Evolutionary conservation across 805 yeast genomes (phyloP).

Genomic region (Ogataea paradorogensis): DNA sequence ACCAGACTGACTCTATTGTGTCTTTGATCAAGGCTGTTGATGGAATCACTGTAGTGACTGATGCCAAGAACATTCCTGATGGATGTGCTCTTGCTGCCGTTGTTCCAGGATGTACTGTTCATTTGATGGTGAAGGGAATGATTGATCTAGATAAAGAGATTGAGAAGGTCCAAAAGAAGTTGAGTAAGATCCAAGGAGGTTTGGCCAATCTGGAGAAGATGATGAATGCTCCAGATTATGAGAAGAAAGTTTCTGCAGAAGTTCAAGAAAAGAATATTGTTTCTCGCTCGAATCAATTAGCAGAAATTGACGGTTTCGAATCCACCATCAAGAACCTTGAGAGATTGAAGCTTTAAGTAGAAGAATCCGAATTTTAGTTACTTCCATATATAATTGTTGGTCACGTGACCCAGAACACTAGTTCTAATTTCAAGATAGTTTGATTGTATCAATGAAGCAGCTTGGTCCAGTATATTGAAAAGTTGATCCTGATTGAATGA

Average conservation of each 20-base stretch:
- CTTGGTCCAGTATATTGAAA: slow-evolving; percentile 48
- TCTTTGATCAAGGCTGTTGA: slow-evolving; percentile 90
- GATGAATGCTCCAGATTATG: slow-evolving; percentile 70
- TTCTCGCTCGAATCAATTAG: slow-evolving; percentile 65
- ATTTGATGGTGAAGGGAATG: slow-evolving; percentile 89
- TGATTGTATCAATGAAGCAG: slow-evolving; percentile 45
- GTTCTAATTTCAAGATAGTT: slow-evolving; percentile 47
- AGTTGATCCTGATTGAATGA: slow-evolving; percentile 57
- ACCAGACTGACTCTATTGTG: slow-evolving; percentile 83
- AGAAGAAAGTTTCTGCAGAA: slow-evolving; percentile 75
- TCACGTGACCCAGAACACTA: slow-evolving; percentile 45
- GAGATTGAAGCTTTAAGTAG: slow-evolving; percentile 56
- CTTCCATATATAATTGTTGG: slow-evolving; percentile 58
- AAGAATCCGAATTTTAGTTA: neutral
- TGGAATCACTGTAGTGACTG: slow-evolving; percentile 60
- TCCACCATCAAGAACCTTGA: slow-evolving; percentile 83
- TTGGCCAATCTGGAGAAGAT: slow-evolving; percentile 66
- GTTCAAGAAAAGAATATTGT: slow-evolving; percentile 74
- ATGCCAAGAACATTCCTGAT: slow-evolving; percentile 61
- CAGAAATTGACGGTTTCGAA: slow-evolving; percentile 88
- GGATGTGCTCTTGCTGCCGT: slow-evolving; percentile 90
- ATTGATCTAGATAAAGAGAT: slow-evolving; percentile 92
- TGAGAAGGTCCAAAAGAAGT: slow-evolving; percentile 73
- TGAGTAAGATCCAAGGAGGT: slow-evolving; percentile 59
- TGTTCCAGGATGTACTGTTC: slow-evolving; percentile 78